Base-by-base conservation (phyloP, 331 rosid genomes). In the Saraca asoca region DNA sequence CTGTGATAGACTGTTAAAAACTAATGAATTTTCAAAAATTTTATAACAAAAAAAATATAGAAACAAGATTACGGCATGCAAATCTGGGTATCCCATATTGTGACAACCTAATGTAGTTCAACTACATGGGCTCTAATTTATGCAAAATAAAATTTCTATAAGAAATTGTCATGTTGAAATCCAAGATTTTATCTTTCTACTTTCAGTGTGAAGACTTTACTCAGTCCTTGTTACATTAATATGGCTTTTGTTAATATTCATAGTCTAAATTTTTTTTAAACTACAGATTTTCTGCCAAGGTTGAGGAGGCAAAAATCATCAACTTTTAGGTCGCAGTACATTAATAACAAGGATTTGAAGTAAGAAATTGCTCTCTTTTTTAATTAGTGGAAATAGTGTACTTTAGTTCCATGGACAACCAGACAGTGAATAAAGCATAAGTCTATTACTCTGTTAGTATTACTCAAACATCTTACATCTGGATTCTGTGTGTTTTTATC, bases 261-360 rank as follows among this genome's bases (percentile, higher is more conserved):
- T 7, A 13, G 17, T 7, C 51, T 33, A 43, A 58, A 43, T 50
- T n/a, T 75, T 11, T 35, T 54, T 7, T 48, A 59, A 75, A 71
- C 14, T 68, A 72, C 83, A 88, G 97, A 80, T 43, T 53, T 29
- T 74, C 70, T 88, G 65, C 95, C 97, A 60, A 80, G 80, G 80
- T 16, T 82, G 71, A 88, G 97, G 78, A 88, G 97, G 80, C 88
- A 95, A 73, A 93, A 86, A 61, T 94, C 99, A 48, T 86, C 84
- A 77, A 94, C 99, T 7, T 75, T 64, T 61, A 85, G 99, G 75
- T 51, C 88, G 34, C 96, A 94, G 57, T 94, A 90, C 19, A 94
- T 90, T 65, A 83, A 87, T 77, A 58, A 69, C 5, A 82, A 86
- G 83, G 99, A 94, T 69, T 66, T 94, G 62, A 90, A 91, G 99